Conservation (phyloP, 805 yeast genomes). For the Candida berthetii region DNA sequence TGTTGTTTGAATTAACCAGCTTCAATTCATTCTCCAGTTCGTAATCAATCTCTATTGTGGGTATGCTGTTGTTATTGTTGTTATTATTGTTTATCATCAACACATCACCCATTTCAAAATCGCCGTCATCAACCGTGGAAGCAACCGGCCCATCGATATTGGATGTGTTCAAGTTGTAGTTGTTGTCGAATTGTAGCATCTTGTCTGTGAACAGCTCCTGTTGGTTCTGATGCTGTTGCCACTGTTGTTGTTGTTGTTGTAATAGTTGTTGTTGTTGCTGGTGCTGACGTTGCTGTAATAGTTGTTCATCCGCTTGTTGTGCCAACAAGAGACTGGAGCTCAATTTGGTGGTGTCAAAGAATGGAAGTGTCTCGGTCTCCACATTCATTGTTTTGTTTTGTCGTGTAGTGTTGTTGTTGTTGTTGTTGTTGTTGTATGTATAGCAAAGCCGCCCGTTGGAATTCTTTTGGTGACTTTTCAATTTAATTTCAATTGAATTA, state of each 20-base stretch:
- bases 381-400: not conserved
- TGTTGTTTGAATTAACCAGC: constrained; percentile 1
- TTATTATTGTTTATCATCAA: not conserved
- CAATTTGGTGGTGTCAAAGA: not conserved
- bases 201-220: not conserved
- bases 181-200: not conserved
- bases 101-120: not conserved
- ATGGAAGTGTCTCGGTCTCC: not conserved
- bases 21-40: not conserved
- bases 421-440: not conserved
- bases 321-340: not conserved
- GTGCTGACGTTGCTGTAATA: not conserved
- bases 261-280: not conserved
- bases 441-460: too few species aligned
- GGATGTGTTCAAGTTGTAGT: too few species aligned
- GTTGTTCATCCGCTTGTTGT: not conserved
- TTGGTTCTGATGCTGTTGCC: too few species aligned
- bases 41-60: not conserved
- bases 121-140: not conserved
- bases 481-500: too few species aligned
- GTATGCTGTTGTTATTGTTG: not conserved
- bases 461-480: too few species aligned
- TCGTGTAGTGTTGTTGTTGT: not conserved
- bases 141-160: too few species aligned
- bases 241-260: not conserved